Evolutionary conservation across 1,284 basidiomycete genomes (phyloP), one percentile per base, ranked within the genome.

Genomic region (Pterula multifida): DNA sequence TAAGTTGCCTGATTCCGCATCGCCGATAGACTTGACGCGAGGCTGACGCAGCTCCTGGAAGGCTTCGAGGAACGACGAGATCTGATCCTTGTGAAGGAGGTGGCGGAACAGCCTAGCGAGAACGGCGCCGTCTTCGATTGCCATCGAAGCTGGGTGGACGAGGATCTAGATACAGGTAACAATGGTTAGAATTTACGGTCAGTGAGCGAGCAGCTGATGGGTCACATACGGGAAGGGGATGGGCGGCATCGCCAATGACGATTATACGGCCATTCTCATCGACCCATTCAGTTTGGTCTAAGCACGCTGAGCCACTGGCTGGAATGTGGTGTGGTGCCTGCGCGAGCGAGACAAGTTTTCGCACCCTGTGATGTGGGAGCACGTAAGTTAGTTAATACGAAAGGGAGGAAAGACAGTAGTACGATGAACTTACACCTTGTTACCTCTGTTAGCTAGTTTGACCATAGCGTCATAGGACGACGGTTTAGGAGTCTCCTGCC

Each of bases 91-190:
- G 1, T 62, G 57, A 48, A 63, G 63, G 2, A 82, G 62, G 58
- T 78, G 75, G 3, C 73, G 72, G 60, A 82, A 79, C 3, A 82
- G 62, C 42, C 70, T 73, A 17, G 70, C 80, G 3, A 81, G 66
- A 3, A 76, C 72, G 1, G 75, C 75, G 2, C 68, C 75, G 53
- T 81, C 79, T 60, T 81, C 79, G 3, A 79, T 58, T 3, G 69
- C 63, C 61, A 81, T 70, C 4, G 73, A 68, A 11, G 78, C 77
- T 15, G 71, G 65, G 78, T 81, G 55, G 4, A 50, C 26, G 26
- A 44, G 22, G 21, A 39, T 13, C 12, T 22, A 23, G 6, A n/a
- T n/a, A n/a, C 21, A 49, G 45, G 12, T 15, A 15, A 24, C n/a
- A n/a, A n/a, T n/a, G n/a, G n/a, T n/a, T n/a, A n/a, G n/a, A n/a